Evolutionary conservation across 129 eudicot genomes (phyloP), one percentile per base, ranked within the genome.

Genomic region (Scalesia atractyloides): DNA sequence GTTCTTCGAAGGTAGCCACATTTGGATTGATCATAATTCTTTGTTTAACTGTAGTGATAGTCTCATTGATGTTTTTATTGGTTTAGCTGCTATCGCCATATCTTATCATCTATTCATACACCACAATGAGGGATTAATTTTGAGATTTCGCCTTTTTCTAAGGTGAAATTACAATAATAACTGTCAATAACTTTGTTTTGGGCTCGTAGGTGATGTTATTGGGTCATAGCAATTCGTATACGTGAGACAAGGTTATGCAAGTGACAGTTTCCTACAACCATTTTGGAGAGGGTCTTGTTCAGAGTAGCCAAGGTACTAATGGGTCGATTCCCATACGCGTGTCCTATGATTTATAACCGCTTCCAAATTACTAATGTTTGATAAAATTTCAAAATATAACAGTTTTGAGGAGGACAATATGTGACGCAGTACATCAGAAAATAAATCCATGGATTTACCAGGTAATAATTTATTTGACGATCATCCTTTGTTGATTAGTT

Each of bases 221-320:
- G 24, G 59, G 59, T 16, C 59, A 52, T 2, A 52, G 59, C 22
- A 26, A 52, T 52, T 16, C 24, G 13, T 52, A 52, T 52, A 52
- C 59, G 0, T 26, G 59, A 52, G 59, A 52, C 13, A 52, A 52
- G 59, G 59, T 6, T 52, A 52, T 52, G 59, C 59, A 52, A 52
- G 59, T 52, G 59, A 52, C 59, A 19, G 59, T 52, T 9, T 26
- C 59, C 12, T 52, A 52, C 22, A 52, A 52, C 59, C 59, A 52
- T 52, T 52, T 52, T 18, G 59, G 59, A 52, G 59, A 52, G 13
- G 59, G 59, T 16, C 59, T 52, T 52, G 24, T 52, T 52, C 59
- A 52, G 10, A 52, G 59, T 17, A 52, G 59, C 59, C 59, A 52
- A 52, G 59, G 59, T 52, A 52, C 24, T 1, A 11, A 52, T 7